Evolutionary conservation across 2,329 filamentous ascomycete genomes (phyloP), one percentile per base, ranked within the genome.

Genomic region (Penicillium sp.): DNA sequence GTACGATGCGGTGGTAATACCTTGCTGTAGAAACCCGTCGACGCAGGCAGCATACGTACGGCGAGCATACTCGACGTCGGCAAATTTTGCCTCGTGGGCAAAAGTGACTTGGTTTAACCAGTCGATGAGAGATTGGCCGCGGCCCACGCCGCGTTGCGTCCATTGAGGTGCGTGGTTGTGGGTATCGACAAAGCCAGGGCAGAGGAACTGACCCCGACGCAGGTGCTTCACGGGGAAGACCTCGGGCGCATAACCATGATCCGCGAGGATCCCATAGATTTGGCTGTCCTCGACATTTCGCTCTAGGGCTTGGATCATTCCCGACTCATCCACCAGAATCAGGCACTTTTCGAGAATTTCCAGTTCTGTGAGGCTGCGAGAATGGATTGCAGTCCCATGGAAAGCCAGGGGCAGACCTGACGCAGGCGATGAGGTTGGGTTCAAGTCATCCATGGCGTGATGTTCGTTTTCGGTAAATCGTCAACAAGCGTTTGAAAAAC

Each of bases 51-150:
- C 58, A 58, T 84, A 85, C 29, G 78, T 68, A 3, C 66, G 65
- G 5, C 63, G 62, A 0, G 82, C 81, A 56, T 86, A 78, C 1
- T 55, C 64, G 0, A 70, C 58, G 54, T 85, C 78, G 1, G 64
- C 57, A 59, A 85, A 85, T 8, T 76, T 77, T 4, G 81, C 76
- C 63, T 86, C 83, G 52, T 80, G 75, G 1, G 79, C 80, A 55
- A 85, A 86, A 0, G 83, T 86, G 26, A 83, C 71, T n/a, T 76
- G 64, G 32, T 79, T 72, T 1, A 86, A 72, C 83, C 83, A 86
- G 58, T 84, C 78, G 6, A 83, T 53, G 5, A 75, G 60, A 2
- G 63, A 57, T 36, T 59, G 53, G 5, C 72, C 71, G 45, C 70
- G 69, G 4, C 73, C 73, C 3, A 70, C 60, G 5, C 73, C 73